These are phyloP conservation scores for Barbarea vulgaris DNA, from an alignment of 345 rosid genomes.

Conservation along the genomic window DNA sequence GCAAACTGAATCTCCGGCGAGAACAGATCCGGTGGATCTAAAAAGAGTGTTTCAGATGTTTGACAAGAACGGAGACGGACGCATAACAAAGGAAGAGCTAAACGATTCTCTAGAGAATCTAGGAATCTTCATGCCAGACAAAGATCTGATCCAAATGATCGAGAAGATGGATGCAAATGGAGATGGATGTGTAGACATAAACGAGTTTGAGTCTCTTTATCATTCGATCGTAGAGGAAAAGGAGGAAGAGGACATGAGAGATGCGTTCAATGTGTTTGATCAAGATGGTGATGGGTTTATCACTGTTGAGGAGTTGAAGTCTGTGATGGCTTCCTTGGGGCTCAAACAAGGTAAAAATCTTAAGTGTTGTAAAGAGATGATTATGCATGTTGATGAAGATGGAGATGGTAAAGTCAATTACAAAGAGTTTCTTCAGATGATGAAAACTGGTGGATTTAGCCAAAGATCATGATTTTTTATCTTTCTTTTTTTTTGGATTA, in stretches of 20 bases:
- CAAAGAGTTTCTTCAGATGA: slow-evolving; percentile 45
- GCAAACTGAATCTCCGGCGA: slow-evolving; percentile 5
- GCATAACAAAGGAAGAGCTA: slow-evolving; percentile 42
- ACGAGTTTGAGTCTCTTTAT: slow-evolving; percentile 43
- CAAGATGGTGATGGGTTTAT: slow-evolving; percentile 47
- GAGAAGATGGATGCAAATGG: slow-evolving; percentile 42
- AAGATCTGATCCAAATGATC: slow-evolving; percentile 43
- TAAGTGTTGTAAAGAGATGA: slow-evolving; percentile 41
- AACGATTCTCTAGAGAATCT: slow-evolving; percentile 43
- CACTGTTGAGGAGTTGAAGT: slow-evolving; percentile 39
- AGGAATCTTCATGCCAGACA: slow-evolving; percentile 42
- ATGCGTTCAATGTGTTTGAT: slow-evolving; percentile 46
- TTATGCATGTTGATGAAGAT: slow-evolving; percentile 43
- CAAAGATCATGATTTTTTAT: not conserved
- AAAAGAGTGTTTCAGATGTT: slow-evolving; percentile 43
- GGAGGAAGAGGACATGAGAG: slow-evolving; percentile 44
- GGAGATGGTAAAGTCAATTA: slow-evolving; percentile 46
- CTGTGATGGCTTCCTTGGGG: slow-evolving; percentile 45
- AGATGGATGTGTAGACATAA: slow-evolving; percentile 44
- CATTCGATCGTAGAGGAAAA: slow-evolving; percentile 32
- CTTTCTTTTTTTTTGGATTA: not conserved
- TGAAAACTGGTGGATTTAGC: slow-evolving; percentile 38
- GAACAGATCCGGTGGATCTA: slow-evolving; percentile 35
- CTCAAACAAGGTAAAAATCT: slow-evolving; percentile 44
- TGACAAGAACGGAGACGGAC: slow-evolving; percentile 43